These are phyloP conservation scores for Aspergillus fischeri DNA, from an alignment of 2,329 filamentous ascomycete species.

Conservation along the genomic window DNA sequence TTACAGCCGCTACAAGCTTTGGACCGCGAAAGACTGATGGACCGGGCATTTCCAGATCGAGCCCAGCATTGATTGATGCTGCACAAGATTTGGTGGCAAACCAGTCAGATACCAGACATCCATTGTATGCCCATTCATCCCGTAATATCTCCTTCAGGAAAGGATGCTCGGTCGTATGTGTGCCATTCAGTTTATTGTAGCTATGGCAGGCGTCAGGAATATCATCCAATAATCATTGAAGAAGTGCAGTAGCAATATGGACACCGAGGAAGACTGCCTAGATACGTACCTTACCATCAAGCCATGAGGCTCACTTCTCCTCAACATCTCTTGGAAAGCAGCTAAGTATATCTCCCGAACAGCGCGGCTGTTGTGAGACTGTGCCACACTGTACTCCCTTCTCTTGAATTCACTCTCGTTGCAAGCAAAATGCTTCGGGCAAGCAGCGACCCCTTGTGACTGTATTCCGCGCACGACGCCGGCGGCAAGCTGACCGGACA, in stretches of 20 bases:
- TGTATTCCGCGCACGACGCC: constrained; percentile 13
- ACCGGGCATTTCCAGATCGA: constrained; percentile 36
- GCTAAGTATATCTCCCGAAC: constrained; percentile 26
- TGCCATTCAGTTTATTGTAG: constrained; percentile 8
- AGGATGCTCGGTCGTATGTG: constrained; percentile 4
- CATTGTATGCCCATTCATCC: constrained; percentile 40
- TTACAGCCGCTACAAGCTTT: constrained; percentile 6
- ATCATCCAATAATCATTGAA: no score
- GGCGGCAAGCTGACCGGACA: constrained; percentile 10
- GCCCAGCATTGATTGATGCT: constrained; percentile 28
- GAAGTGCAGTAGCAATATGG: no score
- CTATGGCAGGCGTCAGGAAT: neutral
- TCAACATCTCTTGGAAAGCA: constrained; percentile 8
- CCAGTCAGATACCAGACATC: constrained; percentile 27
- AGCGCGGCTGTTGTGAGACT: constrained; percentile 6
- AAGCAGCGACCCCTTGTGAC: constrained; percentile 31
- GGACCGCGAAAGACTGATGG: constrained; percentile 14
- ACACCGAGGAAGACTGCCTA: no score
- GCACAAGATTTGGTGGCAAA: constrained; percentile 28
- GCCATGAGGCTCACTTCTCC: no score
- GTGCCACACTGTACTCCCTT: constrained; percentile 8
- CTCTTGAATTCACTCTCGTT: constrained; percentile 13
- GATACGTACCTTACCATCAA: no score
- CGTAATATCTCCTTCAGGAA: constrained; percentile 36
- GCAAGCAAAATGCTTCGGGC: constrained; percentile 15